phyloP scores from a whole-genome alignment of 768 basidiomycete genomes.

The Panus rudis region DNA sequence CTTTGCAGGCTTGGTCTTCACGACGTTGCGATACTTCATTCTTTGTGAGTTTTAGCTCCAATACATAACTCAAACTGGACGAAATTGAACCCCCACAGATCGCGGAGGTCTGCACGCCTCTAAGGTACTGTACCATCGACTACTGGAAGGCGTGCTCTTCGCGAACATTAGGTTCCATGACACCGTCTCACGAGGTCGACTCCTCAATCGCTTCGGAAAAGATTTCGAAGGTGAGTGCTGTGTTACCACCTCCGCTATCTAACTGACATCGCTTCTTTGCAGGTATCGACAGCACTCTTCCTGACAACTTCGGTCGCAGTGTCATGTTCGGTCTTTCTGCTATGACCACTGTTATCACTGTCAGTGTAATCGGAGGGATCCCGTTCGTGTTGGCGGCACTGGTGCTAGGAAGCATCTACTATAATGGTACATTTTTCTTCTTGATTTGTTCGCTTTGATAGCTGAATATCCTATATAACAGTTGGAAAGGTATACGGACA shows the following conservation, averaged over 20 bases:
- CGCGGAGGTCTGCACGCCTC: slow-evolving; percentile 71
- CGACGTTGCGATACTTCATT: slow-evolving; percentile 60
- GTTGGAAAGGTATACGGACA: slow-evolving; percentile 64
- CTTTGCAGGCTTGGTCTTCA: slow-evolving; percentile 42
- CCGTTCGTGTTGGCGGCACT: slow-evolving; percentile 62
- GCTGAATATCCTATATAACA: slow-evolving; percentile 30
- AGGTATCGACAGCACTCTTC: slow-evolving; percentile 77
- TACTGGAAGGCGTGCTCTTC: slow-evolving; percentile 77
- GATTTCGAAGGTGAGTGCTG: slow-evolving; percentile 65
- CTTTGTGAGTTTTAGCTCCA: slow-evolving; percentile 47
- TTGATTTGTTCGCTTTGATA: neutral
- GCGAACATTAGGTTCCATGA: slow-evolving; percentile 92
- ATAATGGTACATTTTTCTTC: slow-evolving; percentile 43
- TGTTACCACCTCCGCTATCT: neutral
- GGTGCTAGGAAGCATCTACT: slow-evolving; percentile 58
- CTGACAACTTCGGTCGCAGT: slow-evolving; percentile 83
- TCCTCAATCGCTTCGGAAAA: slow-evolving; percentile 82
- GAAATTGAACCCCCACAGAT: slow-evolving; percentile 35
- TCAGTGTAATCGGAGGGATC: slow-evolving; percentile 72
- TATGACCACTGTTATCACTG: slow-evolving; percentile 61
- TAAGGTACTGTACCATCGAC: slow-evolving; percentile 61
- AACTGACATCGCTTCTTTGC: slow-evolving; percentile 1
- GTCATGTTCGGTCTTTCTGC: slow-evolving; percentile 65
- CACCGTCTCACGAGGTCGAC: slow-evolving; percentile 78
- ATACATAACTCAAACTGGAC: neutral